These are phyloP conservation scores for Canavalia gladiata DNA, from an alignment of 306 rosid genomes.

Conservation along the genomic window DNA sequence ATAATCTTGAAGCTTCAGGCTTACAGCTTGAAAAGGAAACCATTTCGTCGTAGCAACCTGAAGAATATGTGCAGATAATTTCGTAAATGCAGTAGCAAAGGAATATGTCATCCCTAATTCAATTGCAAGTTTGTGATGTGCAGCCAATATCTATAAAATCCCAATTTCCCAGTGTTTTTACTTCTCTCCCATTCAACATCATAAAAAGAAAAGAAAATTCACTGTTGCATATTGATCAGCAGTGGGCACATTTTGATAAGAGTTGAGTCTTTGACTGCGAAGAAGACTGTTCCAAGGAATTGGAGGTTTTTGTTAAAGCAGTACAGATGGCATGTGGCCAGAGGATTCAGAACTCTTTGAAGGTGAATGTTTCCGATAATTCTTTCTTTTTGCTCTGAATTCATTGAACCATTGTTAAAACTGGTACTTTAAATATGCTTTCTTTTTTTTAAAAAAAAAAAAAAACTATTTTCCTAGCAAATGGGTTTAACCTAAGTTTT, in stretches of 20 bases:
- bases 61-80: no score
- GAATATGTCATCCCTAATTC: no score
- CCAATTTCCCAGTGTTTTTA: constrained; percentile 18
- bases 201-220: no score
- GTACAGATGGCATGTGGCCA: constrained; percentile 96
- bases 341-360: constrained; percentile 71
- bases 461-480: neutral
- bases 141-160: neutral
- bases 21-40: no score
- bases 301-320: constrained; percentile 85
- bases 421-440: neutral
- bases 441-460: no score
- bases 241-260: constrained; percentile 55
- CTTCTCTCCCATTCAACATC: constrained; percentile 14
- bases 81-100: no score
- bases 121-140: no score
- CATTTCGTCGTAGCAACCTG: no score
- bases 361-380: constrained; percentile 79
- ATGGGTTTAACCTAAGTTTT: constrained; percentile 26
- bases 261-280: constrained; percentile 50
- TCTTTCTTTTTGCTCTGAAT: constrained; percentile 33
- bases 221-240: no score
- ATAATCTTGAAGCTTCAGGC: no score
- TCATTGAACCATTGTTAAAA: neutral
- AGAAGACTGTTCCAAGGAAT: constrained; percentile 75